A percentile compares a stretch with the other conserved stretches of the same genome.
Conservation (phyloP, 768 basidiomycete species). For the Mycena crocata region DNA sequence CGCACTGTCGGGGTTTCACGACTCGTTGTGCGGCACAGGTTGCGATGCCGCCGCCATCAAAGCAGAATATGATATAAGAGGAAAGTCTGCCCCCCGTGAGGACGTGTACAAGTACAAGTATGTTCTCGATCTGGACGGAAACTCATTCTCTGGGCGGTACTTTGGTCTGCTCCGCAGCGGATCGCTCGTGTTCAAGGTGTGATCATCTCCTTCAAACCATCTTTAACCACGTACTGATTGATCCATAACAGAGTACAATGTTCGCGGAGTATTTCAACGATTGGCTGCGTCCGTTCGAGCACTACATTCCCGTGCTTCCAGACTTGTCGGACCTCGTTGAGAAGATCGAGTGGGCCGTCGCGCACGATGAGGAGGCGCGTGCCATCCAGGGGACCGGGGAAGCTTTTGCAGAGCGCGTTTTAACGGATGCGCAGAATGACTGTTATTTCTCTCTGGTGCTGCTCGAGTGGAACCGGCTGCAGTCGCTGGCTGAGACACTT, state of each 20-base stretch:
- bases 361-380: slow-evolving; percentile 13
- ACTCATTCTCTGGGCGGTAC: slow-evolving; percentile 10
- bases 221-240: not conserved
- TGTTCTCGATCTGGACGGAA: slow-evolving; percentile 13
- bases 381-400: slow-evolving; percentile 4
- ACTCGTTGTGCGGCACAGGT: not conserved
- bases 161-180: slow-evolving; percentile 2
- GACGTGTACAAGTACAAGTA: slow-evolving; percentile 6
- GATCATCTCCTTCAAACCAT: not conserved
- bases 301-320: slow-evolving; percentile 19
- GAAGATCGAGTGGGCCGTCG: slow-evolving; percentile 8
- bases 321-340: slow-evolving; percentile 15
- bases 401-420: not conserved
- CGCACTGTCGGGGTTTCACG: not conserved
- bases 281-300: slow-evolving; percentile 20
- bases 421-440: not conserved
- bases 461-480: too few species aligned
- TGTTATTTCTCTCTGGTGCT: too few species aligned
- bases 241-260: not conserved
- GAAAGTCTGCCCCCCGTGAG: not conserved
- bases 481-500: too few species aligned
- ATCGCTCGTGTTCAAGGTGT: slow-evolving; percentile 21
- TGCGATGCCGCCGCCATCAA: slow-evolving; percentile 1
- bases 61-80: not conserved
- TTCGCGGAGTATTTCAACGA: slow-evolving; percentile 17